Evolutionary conservation across 371 early-diverging fungal species (phyloP), one percentile per base, ranked within the genome.

Genomic region (Rhizopus sp.): DNA sequence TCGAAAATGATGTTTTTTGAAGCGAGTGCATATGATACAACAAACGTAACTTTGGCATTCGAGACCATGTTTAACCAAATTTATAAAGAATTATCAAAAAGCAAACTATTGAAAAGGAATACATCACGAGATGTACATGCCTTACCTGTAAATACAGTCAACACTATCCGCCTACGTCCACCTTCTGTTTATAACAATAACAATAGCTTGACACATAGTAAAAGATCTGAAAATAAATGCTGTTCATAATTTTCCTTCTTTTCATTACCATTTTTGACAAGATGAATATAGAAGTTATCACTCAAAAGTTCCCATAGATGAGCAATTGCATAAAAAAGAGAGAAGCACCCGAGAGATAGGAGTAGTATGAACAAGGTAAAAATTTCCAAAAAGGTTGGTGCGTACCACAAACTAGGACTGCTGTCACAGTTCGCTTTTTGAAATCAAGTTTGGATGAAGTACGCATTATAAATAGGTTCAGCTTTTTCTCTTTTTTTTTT

Each of bases 1-100:
- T 62, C 75, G 12, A 82, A 88, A 2, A 78, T 93, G 66, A 57
- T 97, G 56, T 97, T 94, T 77, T 88, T 90, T 64, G 98, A 98
- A 79, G 93, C 98, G 1, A 91, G 92, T 44, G 98, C 98, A 32
- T 92, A 92, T 79, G 84, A 83, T 23, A 92, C 94, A 4, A 85
- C 87, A 31, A 88, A 87, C 44, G 93, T 98, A 1, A 78, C 79
- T 50, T 87, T 90, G 48, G 88, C 96, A 37, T 98, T 98, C 71
- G 57, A 67, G 16, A 57, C 63, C 1, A 62, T 62, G 59, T 63
- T 67, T 45, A 45, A 55, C 16, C 57, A 63, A 34, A 49, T 54
- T 10, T 62, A 63, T 40, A 47, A 49, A n/a, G 59, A 63, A 34
- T 41, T 63, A 32, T 41, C 64, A 9, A 58, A 50, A n/a, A 50